A percentile compares a stretch with the other conserved stretches of the same genome.
phyloP scores from a whole-genome alignment of 2,329 filamentous ascomycete species.

The Fusarium coffeatum region DNA sequence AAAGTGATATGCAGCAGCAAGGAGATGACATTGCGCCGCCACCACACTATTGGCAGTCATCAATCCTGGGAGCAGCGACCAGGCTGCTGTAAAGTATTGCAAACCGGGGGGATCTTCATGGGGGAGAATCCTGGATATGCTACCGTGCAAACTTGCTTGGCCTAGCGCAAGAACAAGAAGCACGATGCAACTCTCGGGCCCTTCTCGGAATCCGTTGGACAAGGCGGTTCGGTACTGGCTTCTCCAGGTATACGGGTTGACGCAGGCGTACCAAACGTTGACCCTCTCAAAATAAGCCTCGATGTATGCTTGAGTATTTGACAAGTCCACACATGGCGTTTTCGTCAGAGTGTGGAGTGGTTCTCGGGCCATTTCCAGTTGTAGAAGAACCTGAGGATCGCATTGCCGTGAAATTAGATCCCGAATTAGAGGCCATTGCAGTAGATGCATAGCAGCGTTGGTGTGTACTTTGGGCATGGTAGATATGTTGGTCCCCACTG shows the following conservation, averaged over 20 bases:
- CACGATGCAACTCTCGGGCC: slow-evolving; percentile 85
- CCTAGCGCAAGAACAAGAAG: slow-evolving; percentile 81
- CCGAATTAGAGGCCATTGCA: slow-evolving; percentile 84
- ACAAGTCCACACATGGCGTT: slow-evolving; percentile 75
- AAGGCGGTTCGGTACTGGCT: slow-evolving; percentile 80
- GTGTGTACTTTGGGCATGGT: slow-evolving; percentile 89
- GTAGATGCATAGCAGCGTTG: slow-evolving; percentile 79
- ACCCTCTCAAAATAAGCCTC: slow-evolving; percentile 84
- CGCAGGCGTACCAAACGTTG: slow-evolving; percentile 87
- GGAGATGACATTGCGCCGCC: slow-evolving; percentile 82
- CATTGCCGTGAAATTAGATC: slow-evolving; percentile 81
- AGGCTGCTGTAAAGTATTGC: slow-evolving; percentile 83
- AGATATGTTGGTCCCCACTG: slow-evolving; percentile 73
- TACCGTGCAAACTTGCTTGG: slow-evolving; percentile 79
- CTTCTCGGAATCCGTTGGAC: slow-evolving; percentile 80
- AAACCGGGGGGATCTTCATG: slow-evolving; percentile 79
- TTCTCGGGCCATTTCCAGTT: slow-evolving; percentile 82
- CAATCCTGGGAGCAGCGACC: slow-evolving; percentile 79
- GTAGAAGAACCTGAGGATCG: slow-evolving; percentile 83
- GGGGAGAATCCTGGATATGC: slow-evolving; percentile 77
- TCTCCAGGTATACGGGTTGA: slow-evolving; percentile 84
- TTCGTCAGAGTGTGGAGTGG: slow-evolving; percentile 76
- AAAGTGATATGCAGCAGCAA: slow-evolving; percentile 84
- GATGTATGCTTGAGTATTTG: slow-evolving; percentile 79
- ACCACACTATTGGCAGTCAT: slow-evolving; percentile 84